phyloP scores from a whole-genome alignment of 2,329 filamentous ascomycete genomes.

The Calcarisporium arbuscula region DNA sequence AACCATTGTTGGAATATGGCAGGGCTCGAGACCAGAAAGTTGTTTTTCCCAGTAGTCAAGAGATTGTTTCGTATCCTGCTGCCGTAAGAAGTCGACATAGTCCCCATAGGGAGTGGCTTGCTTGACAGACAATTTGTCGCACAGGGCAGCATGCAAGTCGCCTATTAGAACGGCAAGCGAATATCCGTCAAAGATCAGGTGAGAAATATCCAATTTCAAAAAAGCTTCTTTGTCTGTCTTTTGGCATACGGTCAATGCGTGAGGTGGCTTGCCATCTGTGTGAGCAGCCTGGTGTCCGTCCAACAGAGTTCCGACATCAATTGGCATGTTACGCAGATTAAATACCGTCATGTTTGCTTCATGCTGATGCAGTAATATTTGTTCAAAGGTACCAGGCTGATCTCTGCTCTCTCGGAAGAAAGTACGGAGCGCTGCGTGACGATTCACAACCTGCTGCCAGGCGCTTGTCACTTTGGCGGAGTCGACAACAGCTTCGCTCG shows the following conservation, averaged over 20 bases:
- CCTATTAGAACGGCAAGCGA: slow-evolving; percentile 16
- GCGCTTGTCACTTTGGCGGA: slow-evolving; percentile 10
- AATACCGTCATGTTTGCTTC: slow-evolving; percentile 3
- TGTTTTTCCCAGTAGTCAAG: slow-evolving; percentile 3
- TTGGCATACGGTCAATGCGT: slow-evolving; percentile 16
- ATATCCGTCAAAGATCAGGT: slow-evolving; percentile 26
- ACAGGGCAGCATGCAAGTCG: slow-evolving; percentile 5
- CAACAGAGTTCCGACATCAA: too few species aligned
- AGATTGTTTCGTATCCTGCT: not conserved
- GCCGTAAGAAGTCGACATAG: slow-evolving; percentile 4
- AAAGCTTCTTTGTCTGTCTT: slow-evolving; percentile 3
- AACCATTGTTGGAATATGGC: too few species aligned
- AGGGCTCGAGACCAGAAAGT: not conserved
- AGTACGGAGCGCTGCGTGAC: slow-evolving; percentile 8
- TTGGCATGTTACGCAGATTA: not conserved
- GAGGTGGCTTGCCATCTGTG: too few species aligned
- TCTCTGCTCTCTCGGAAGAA: slow-evolving; percentile 5
- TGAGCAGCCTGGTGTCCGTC: too few species aligned
- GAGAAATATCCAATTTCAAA: slow-evolving; percentile 26
- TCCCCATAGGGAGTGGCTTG: slow-evolving; percentile 5
- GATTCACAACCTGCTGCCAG: slow-evolving; percentile 9
- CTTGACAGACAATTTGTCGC: not conserved
- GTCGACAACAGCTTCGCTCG: too few species aligned
- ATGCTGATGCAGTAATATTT: slow-evolving; percentile 5
- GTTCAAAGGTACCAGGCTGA: slow-evolving; percentile 2